Evolutionary conservation across 305 asterid genomes (phyloP), one percentile per base, ranked within the genome.

Genomic region (Solanum hybrid): DNA sequence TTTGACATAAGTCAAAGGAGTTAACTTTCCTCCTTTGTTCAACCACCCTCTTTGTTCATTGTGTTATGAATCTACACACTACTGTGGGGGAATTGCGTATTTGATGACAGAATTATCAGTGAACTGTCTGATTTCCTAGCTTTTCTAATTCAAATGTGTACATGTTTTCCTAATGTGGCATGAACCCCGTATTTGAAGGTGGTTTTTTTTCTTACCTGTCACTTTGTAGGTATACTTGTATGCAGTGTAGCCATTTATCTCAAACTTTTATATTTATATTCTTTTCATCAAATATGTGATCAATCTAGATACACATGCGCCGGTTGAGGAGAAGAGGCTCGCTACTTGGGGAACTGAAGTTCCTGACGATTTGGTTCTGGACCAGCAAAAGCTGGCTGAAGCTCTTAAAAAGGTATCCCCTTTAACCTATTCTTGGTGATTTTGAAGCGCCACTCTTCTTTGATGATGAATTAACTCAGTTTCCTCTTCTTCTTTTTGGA

Each of bases 341-440:
- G 97, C 98, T 14, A 94, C 98, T 0, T 98, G 99, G 99, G 99
- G 99, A 85, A 89, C 98, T 51, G 99, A 98, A 87, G 94, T 95
- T 77, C 98, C 99, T 24, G 98, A 94, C 10, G 99, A 96, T 94
- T 88, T 96, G 91, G 95, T 94, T 90, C 78, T 97, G 88, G 99
- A 97, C 84, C 91, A 96, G 92, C 92, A 91, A 77, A 96, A 91
- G 90, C 92, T 97, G 85, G 91, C 93, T 4, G 98, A 94, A 89
- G 94, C 99, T 66, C 98, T 96, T 89, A 93, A 91, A 89, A 97
- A 96, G 98, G 99, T 97, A 91, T 26, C 20, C 73, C 71, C 29
- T 36, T 69, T 40, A 37, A 89, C 7, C 20, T 72, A 60, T 71
- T 38, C 72, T 87, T 71, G 60, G 27, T 36, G 80, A 32, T 27